Conservation (phyloP, 345 rosid species). For the Limnanthes douglasii region DNA sequence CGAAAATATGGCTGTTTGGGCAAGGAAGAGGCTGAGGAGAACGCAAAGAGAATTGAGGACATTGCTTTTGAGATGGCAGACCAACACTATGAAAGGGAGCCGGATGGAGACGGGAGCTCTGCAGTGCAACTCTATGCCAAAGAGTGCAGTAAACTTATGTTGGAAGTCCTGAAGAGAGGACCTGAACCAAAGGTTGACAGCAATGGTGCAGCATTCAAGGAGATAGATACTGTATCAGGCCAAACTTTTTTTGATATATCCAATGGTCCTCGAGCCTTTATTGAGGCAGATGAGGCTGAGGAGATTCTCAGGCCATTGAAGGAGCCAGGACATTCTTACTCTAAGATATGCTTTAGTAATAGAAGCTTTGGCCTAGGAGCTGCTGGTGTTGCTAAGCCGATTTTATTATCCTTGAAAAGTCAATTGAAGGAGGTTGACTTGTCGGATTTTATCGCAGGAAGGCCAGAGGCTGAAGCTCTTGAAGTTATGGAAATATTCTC, state of each 20-base stretch:
- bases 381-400: conserved; percentile 65
- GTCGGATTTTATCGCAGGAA: conserved; percentile 86
- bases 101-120: conserved; percentile 90
- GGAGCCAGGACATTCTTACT: conserved; percentile 57
- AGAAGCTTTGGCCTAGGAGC: conserved; percentile 79
- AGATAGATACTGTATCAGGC: conserved; percentile 11
- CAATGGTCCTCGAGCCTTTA: conserved; percentile 49
- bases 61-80: conserved; percentile 41
- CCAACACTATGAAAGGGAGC: conserved; percentile 73
- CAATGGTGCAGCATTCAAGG: conserved; percentile 16
- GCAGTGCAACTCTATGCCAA: conserved; percentile 95
- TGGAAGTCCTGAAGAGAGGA: conserved; percentile 72
- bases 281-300: conserved; percentile 73
- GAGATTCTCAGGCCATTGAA: conserved; percentile 55
- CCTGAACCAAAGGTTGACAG: conserved; percentile 16
- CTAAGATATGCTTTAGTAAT: conserved; percentile 82
- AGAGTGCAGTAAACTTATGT: conserved; percentile 75
- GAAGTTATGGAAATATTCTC: conserved; percentile 74
- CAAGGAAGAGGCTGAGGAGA: conserved; percentile 61
- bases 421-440: conserved; percentile 82
- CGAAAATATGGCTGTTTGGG: conserved; percentile 63
- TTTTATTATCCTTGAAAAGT: conserved; percentile 49
- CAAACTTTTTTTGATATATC: conserved; percentile 65
- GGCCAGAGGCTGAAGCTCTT: conserved; percentile 76
- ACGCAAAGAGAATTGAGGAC: conserved; percentile 66